Conservation (phyloP, 192 early-diverging fungal genomes). For the Coemansia sp. region DNA sequence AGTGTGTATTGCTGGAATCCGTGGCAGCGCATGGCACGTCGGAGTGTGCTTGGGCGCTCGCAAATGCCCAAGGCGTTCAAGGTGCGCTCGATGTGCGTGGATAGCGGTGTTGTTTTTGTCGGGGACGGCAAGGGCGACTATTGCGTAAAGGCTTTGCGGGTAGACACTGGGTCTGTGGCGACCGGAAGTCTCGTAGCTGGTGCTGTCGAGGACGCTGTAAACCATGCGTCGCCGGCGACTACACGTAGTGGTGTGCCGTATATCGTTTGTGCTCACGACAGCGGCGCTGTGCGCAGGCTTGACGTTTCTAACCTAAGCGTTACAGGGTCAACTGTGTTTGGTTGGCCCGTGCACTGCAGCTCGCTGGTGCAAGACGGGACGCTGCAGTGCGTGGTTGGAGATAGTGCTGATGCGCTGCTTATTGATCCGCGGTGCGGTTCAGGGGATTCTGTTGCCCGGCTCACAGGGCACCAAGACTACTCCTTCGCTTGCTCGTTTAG, state of each 20-base stretch:
- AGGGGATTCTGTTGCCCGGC: constrained; percentile 6
- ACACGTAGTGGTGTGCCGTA: constrained; percentile 8
- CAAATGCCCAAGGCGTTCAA: constrained; percentile 26
- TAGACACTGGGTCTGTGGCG: constrained; percentile 1
- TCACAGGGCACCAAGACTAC: constrained; percentile 49
- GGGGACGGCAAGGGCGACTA: constrained; percentile 46
- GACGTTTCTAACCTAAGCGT: constrained; percentile 15
- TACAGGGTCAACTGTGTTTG: constrained; percentile 5
- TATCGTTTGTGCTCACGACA: constrained; percentile 36
- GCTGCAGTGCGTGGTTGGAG: constrained; percentile 52
- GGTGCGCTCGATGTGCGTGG: constrained; percentile 43
- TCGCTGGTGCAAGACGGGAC: constrained; percentile 17
- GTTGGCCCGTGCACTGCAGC: constrained; percentile 53
- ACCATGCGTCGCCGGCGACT: constrained; percentile 25
- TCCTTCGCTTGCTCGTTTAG: constrained; percentile 49
- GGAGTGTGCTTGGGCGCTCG: constrained; percentile 22
- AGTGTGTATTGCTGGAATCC: constrained; percentile 49
- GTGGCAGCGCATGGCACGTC: constrained; percentile 14
- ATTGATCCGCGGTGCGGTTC: constrained; percentile 27
- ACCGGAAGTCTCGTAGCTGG: constrained; percentile 1
- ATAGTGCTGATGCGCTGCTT: constrained; percentile 30
- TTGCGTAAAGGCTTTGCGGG: constrained; percentile 26
- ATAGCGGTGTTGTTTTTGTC: constrained; percentile 34
- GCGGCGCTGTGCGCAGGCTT: constrained; percentile 19
- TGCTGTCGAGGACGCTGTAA: constrained; percentile 33